phyloP scores from a whole-genome alignment of 495 filamentous ascomycete species.

The Tuber brumale region DNA sequence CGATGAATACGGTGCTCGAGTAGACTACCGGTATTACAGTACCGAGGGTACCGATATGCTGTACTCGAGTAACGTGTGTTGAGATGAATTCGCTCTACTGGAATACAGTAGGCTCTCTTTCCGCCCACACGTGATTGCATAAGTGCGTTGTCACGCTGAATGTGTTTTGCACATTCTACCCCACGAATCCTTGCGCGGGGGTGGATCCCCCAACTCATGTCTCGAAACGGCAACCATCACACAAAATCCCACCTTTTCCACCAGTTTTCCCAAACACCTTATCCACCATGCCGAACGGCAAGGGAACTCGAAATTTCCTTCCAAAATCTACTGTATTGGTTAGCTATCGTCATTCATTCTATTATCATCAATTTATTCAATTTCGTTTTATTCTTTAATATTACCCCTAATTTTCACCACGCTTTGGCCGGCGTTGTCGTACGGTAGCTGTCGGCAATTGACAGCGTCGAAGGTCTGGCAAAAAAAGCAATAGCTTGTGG shows the following conservation, averaged over 20 bases:
- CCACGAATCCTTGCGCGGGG: background rate
- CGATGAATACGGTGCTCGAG: background rate
- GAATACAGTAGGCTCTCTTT: background rate
- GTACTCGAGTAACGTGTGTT: too few relatives aligned
- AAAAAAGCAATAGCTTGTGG: background rate
- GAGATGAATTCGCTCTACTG: background rate
- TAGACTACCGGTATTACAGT: too few relatives aligned
- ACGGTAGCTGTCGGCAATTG: background rate
- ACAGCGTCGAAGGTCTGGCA: background rate
- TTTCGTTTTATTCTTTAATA: background rate
- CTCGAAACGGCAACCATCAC: background rate
- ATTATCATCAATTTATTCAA: background rate
- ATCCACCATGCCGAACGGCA: background rate
- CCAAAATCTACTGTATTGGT: background rate
- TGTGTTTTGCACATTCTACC: background rate
- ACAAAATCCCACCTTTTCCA: background rate
- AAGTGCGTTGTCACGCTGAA: background rate
- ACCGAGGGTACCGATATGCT: too few relatives aligned
- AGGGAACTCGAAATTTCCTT: background rate
- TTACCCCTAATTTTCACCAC: background rate
- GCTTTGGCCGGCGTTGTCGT: background rate
- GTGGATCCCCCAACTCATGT: background rate
- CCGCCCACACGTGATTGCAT: background rate
- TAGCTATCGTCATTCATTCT: background rate
- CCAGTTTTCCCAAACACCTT: background rate